Percentiles rank a stretch among this genome's conserved stretches.
Conservation (phyloP, 2,329 filamentous ascomycete genomes). For the Neoascochyta sp. region DNA sequence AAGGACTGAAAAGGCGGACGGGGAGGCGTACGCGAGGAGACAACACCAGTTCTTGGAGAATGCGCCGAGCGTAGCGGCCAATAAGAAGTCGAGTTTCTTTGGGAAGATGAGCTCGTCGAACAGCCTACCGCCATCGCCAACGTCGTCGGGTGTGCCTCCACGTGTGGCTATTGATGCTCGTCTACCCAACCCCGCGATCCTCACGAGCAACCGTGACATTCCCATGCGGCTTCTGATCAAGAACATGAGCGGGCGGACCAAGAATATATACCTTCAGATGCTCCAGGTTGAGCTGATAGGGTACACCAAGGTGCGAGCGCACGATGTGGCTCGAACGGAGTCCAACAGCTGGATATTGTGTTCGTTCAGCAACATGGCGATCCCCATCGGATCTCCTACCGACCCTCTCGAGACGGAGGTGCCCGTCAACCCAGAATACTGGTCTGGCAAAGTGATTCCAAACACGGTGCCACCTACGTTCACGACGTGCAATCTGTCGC, state of each 20-base stretch:
- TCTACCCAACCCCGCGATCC: conserved; percentile 78
- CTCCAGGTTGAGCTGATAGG: conserved; percentile 80
- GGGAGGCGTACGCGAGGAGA: conserved; percentile 81
- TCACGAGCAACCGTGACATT: conserved; percentile 84
- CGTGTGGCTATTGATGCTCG: conserved; percentile 76
- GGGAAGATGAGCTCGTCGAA: conserved; percentile 36
- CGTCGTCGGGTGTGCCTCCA: conserved; percentile 28
- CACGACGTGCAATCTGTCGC: conserved; percentile 78
- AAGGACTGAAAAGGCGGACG: conserved; percentile 60
- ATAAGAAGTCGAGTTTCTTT: conserved; percentile 62
- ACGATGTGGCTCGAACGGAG: conserved; percentile 69
- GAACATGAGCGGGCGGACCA: conserved; percentile 66
- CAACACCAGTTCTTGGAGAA: conserved; percentile 55
- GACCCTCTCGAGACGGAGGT: conserved; percentile 64
- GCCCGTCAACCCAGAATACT: conserved; percentile 66
- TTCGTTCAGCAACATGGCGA: conserved; percentile 66
- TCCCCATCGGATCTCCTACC: conserved; percentile 60
- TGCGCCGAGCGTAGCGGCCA: conserved; percentile 27
- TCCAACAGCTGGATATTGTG: conserved; percentile 71
- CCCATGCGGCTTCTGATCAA: conserved; percentile 77
- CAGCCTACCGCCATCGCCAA: conserved; percentile 17
- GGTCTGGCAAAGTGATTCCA: conserved; percentile 69
- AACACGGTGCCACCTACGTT: conserved; percentile 87
- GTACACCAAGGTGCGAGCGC: conserved; percentile 73
- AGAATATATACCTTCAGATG: conserved; percentile 70